Base-by-base conservation (phyloP, 1,284 basidiomycete species). In the Trichosporon asahii region DNA sequence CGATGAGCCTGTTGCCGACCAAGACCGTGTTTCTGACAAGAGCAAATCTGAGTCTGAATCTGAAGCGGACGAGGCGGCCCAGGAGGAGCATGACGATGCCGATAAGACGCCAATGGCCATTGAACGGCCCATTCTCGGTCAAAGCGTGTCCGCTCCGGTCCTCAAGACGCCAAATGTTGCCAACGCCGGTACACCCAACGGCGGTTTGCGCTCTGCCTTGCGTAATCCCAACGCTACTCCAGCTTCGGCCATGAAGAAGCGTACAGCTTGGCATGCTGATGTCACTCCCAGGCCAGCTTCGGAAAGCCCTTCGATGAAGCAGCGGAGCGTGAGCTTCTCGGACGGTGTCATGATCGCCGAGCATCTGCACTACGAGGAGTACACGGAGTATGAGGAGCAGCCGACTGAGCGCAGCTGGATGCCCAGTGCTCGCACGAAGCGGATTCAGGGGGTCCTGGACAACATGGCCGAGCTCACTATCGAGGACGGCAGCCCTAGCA, bases 291-390 rank as follows among this genome's bases (percentile, higher is more conserved):
- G 1, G 73, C 74, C 8, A 64, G 25, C 21, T 40, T 21, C 66
- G 68, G 2, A 49, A 37, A 63, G 67, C 21, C 60, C 70, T 35
- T 77, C 76, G 49, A 71, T 70, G 4, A 87, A 89, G 72, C 88
- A 89, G 71, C 88, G 94, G 35, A 95, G 92, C 60, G 95, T 98
- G 66, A 95, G 93, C 80, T 98, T 98, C 84, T 95, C 93, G 21
- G 95, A 98, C 79, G 94, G 94, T 4, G 91, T 90, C 78, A 66
- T 73, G 7, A 69, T 70, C 25, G 65, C 69, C 9, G 61, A 70
- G 61, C 61, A 64, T n/a, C 64, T 70, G 21, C 55, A 69, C 37
- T 40, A 35, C 61, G 72, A 64, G 57, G 61, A 66, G 35, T 61
- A 66, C 40, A 70, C 65, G 33, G 70, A 68, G 18, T 74, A 75